Evolutionary conservation across 768 basidiomycete species (phyloP), one percentile per base, ranked within the genome.

Genomic region (Pisolithus albus): DNA sequence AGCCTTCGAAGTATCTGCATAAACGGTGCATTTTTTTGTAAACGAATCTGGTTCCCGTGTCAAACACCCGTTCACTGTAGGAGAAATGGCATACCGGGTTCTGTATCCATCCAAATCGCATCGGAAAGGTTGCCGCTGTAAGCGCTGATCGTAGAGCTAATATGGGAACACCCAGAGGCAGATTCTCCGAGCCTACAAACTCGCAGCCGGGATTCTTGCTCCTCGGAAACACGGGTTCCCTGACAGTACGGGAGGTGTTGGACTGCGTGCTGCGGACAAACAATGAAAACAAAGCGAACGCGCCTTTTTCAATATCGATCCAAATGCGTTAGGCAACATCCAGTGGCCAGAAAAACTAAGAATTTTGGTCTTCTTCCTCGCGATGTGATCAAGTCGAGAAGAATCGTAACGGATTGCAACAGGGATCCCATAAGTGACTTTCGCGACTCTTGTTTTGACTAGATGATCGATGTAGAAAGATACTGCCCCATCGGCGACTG

Each of bases 401-500:
- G 57, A 15, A 23, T 72, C 52, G 52, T 62, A 79, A 0, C 23
- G 13, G 4, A 54, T 58, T 19, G 28, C 13, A 39, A 68, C 68
- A 40, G 69, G 53, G 11, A 66, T 57, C 2, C 73, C 73, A 34
- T 72, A 75, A 0, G 73, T 74, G 48, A 65, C 56, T 47, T 67
- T 72, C 5, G 77, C 66, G 0, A 78, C 65, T 34, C 78, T 71
- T 11, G 66, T 65, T 0, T 69, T 64, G 10, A 80, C 77, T n/a
- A 71, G 70, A 52, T 73, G 73, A 43, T 80, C 75, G 1, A 80
- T 47, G 37, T 64, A 67, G 52, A 57, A 72, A 10, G 61, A 65
- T 4, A 70, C 56, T 0, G 70, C 75, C 0, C 80, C 78, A 54
- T 80, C 75, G 1, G 80, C 76, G 13, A 80, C 76, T 0, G 77